Percentiles rank a stretch among this genome's conserved stretches.
Evolutionary conservation across 1,284 basidiomycete genomes (phyloP).

Genomic region (Mycena citricolor): DNA sequence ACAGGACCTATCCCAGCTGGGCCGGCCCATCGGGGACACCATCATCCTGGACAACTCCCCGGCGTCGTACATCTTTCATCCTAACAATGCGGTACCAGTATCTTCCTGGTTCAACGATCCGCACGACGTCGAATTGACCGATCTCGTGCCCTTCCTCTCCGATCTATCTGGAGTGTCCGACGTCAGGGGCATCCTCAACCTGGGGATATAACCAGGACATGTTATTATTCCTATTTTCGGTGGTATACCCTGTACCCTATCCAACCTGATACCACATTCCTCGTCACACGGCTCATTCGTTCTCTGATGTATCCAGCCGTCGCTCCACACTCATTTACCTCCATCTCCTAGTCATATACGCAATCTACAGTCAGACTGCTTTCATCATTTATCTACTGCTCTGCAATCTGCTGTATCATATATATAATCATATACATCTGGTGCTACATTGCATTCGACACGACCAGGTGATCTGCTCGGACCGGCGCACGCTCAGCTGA

Average conservation of each 20-base stretch:
- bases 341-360: too few relatives aligned
- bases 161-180: conserved; percentile 87
- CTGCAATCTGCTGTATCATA: too few relatives aligned
- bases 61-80: conserved; percentile 99
- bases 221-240: conserved; percentile 12
- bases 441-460: too few relatives aligned
- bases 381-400: conserved; percentile 21
- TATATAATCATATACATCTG: too few relatives aligned
- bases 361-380: conserved; percentile 21
- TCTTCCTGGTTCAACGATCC: conserved; percentile 99
- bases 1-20: conserved; percentile 95
- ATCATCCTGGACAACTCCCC: conserved; percentile 99
- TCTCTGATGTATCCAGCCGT: too few relatives aligned
- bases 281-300: conserved; percentile 20
- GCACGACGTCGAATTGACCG: conserved; percentile 95
- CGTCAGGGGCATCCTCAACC: conserved; percentile 89
- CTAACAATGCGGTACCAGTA: conserved; percentile 97
- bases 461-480: too few relatives aligned
- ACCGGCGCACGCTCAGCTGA: too few relatives aligned
- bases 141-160: conserved; percentile 89
- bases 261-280: conserved; percentile 19
- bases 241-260: conserved; percentile 23
- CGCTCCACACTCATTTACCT: too few relatives aligned
- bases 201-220: conserved; percentile 57
- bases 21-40: conserved; percentile 87